Evolutionary conservation across 2,329 filamentous ascomycete genomes (phyloP).

Genomic region (Fusarium incarnatum): DNA sequence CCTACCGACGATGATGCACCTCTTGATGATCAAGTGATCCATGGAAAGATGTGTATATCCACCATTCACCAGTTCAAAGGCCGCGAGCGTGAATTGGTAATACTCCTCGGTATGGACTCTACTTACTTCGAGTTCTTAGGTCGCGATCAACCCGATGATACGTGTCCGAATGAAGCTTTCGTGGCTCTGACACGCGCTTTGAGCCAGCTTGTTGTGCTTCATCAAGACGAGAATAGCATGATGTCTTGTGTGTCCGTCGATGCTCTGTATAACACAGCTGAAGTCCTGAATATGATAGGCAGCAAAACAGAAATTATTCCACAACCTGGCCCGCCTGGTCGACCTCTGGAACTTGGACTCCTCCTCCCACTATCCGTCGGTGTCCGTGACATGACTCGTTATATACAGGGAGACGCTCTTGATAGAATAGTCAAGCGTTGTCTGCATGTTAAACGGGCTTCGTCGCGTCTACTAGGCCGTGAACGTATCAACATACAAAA

Average conservation of each 20-base stretch:
- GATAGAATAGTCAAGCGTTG: slow-evolving; percentile 27
- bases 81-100: slow-evolving; percentile 47
- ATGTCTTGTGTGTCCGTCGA: slow-evolving; percentile 45
- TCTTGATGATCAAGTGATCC: slow-evolving; percentile 42
- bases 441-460: slow-evolving; percentile 27
- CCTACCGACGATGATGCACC: slow-evolving; percentile 41
- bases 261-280: slow-evolving; percentile 29
- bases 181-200: slow-evolving; percentile 48
- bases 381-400: slow-evolving; percentile 42
- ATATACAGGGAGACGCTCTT: slow-evolving; percentile 42
- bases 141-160: slow-evolving; percentile 45
- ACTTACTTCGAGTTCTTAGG: slow-evolving; percentile 43
- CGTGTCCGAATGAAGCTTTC: slow-evolving; percentile 47
- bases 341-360: slow-evolving; percentile 28
- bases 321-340: slow-evolving; percentile 13
- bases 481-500: slow-evolving; percentile 34
- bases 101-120: slow-evolving; percentile 45
- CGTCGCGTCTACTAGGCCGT: neutral
- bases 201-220: slow-evolving; percentile 47
- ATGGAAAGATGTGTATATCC: slow-evolving; percentile 47
- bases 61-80: slow-evolving; percentile 52
- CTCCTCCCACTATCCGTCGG: slow-evolving; percentile 7
- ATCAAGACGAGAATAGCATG: slow-evolving; percentile 23
- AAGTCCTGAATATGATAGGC: slow-evolving; percentile 17
- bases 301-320: slow-evolving; percentile 1